Evolutionary conservation across 1,284 basidiomycete genomes (phyloP).

Genomic region (Tetrapyrgos nigripes): DNA sequence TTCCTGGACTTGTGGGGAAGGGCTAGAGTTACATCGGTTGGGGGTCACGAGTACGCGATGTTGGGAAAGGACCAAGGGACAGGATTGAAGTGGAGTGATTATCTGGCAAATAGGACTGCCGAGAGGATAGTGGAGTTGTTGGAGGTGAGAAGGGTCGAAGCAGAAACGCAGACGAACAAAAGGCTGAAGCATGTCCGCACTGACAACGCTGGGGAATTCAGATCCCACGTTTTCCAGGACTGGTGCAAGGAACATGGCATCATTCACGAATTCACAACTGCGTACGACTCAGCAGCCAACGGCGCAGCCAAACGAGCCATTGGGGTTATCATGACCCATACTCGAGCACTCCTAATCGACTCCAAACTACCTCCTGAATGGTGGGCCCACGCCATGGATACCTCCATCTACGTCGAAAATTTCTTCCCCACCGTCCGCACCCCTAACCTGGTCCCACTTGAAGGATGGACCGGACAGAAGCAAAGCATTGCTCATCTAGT

Average conservation of each 20-base stretch:
- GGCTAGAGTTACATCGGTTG: not conserved
- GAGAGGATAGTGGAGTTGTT: not conserved
- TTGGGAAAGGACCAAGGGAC: not conserved
- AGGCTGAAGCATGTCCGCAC: not conserved
- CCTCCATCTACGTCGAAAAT: not conserved
- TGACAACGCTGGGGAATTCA: constrained; percentile 7
- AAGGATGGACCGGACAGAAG: not conserved
- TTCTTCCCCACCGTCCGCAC: not conserved
- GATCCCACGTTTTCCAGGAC: not conserved
- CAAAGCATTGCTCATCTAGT: not conserved
- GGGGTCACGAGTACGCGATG: constrained; percentile 3
- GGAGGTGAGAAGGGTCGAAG: not conserved
- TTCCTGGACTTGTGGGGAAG: not conserved
- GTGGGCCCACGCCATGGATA: constrained; percentile 1
- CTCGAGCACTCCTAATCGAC: constrained; percentile 2
- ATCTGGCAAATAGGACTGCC: not conserved
- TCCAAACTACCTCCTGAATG: not conserved
- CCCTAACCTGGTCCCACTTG: not conserved
- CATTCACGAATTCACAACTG: not conserved
- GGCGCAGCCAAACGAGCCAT: constrained; percentile 5
- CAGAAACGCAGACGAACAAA: constrained; percentile 1
- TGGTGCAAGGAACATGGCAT: constrained; percentile 6
- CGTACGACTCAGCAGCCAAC: constrained; percentile 7
- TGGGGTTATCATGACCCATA: not conserved
- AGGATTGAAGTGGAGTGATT: not conserved